Base-by-base conservation (phyloP, 2,329 filamentous ascomycete genomes). In the Colletotrichum australisinense region DNA sequence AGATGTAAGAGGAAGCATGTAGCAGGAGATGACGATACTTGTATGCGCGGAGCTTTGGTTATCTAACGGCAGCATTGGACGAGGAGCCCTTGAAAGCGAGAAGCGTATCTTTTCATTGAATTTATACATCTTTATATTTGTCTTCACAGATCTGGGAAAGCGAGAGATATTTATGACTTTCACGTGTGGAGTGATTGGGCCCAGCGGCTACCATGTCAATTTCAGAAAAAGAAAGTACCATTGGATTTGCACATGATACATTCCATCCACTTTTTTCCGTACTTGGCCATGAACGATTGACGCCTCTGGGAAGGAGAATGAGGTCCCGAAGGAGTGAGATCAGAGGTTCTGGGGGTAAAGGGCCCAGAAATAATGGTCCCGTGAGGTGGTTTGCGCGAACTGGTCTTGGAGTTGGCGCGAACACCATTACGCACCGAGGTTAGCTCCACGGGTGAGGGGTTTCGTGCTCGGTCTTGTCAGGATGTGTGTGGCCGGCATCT, bases 1-100 rank as follows among this genome's bases (percentile, higher is more conserved):
- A 56, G 24, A 70, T 46, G 52, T 26, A 49, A 19, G 26, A 56
- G 26, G 28, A 53, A 49, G 7, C 42, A 49, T 49, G 42, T 49
- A 49, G 19, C 42, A 49, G 24, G n/a, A 26, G 46, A 46, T 32
- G 46, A 12, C 53, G 46, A 6, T 62, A 46, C 11, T 62, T 49
- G 30, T 35, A 26, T 28, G 52, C 42, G 28, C 30, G 22, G 35
- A 57, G 19, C 28, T 16, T 46, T 57, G 32, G 24, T 42, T 26
- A 65, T 56, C 38, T 24, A 19, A 56, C 53, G 60, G 22, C 30
- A 59, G 66, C 66, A 73, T 73, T 63, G 42, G 59, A 42, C 46
- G 59, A 63, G 46, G 57, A 35, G 69, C 42, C 26, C 19, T 64
- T n/a, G 46, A 73, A 65, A 69, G 70, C 66, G 59, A 70, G 30